phyloP scores from a whole-genome alignment of 2,329 filamentous ascomycete genomes.

The Helminthosporium solani region DNA sequence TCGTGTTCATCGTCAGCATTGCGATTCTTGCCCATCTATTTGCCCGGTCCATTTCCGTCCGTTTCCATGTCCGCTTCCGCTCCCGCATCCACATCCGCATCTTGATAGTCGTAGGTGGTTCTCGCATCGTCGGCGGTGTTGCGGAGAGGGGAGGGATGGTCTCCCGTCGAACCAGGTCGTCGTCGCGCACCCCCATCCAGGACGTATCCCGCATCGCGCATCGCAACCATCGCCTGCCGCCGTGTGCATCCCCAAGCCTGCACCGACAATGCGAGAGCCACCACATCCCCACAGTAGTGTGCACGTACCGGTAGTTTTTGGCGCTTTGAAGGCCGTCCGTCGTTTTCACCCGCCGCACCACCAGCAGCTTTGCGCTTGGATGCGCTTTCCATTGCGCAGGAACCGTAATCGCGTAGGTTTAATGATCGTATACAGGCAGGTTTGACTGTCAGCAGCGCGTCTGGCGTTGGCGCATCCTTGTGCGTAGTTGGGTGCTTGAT shows the following conservation, averaged over 20 bases:
- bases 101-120: background rate
- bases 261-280: conserved; percentile 22
- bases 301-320: conserved; percentile 60
- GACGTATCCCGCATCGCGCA: conserved; percentile 25
- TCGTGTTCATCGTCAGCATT: conserved; percentile 29
- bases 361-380: conserved; percentile 59
- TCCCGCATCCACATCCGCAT: background rate
- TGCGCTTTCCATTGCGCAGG: conserved; percentile 44
- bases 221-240: conserved; percentile 21
- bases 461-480: conserved; percentile 35
- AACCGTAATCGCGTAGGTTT: conserved; percentile 34
- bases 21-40: background rate
- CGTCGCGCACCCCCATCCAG: conserved; percentile 33
- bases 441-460: conserved; percentile 15
- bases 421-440: conserved; percentile 17
- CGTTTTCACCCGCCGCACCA: conserved; percentile 51
- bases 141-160: conserved; percentile 25
- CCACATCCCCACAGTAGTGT: conserved; percentile 17
- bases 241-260: conserved; percentile 18
- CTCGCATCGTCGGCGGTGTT: conserved; percentile 29
- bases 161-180: conserved; percentile 36
- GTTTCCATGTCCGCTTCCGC: too few relatives aligned
- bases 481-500: conserved; percentile 25
- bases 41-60: conserved; percentile 1
- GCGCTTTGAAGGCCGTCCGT: conserved; percentile 59